Conservation (phyloP, 2,329 filamentous ascomycete genomes). For the Penicillium sp. region DNA sequence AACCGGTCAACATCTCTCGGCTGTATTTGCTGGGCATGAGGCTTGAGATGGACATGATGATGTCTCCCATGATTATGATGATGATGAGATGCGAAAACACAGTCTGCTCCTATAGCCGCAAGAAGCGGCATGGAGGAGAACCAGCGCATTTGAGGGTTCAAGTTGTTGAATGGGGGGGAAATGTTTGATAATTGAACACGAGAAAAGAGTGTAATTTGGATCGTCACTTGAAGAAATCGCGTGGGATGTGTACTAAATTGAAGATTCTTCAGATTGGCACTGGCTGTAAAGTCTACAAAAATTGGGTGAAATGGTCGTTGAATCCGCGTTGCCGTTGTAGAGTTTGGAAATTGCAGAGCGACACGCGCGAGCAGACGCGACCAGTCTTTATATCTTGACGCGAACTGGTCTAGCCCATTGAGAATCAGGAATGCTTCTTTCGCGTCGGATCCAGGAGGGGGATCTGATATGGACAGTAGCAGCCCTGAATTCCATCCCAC, state of each 20-base stretch:
- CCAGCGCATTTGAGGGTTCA: constrained; percentile 1
- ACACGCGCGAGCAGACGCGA: constrained; percentile 12
- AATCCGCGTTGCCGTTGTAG: constrained; percentile 1
- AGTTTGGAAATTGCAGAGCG: not conserved
- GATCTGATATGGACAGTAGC: constrained; percentile 20
- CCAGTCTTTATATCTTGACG: constrained; percentile 16
- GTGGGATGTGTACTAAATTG: not conserved
- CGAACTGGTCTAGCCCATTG: constrained; percentile 12
- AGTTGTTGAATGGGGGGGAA: not conserved
- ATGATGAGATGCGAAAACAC: not conserved
- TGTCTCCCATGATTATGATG: constrained; percentile 34
- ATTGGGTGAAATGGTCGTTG: constrained; percentile 17
- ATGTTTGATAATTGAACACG: not conserved
- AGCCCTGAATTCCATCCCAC: constrained; percentile 20
- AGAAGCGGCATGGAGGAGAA: not conserved
- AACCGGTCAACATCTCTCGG: constrained; percentile 12
- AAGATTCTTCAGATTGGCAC: not conserved
- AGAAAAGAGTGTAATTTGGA: not conserved
- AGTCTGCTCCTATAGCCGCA: constrained; percentile 1
- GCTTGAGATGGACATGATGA: constrained; percentile 20
- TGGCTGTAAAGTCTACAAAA: not conserved
- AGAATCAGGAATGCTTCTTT: constrained; percentile 22
- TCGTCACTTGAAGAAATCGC: not conserved
- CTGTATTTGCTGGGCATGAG: constrained; percentile 12
- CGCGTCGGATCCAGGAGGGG: constrained; percentile 17